These are phyloP conservation scores for Funneliformis caledonium DNA, from an alignment of 371 early-diverging fungal species.

Conservation along the genomic window DNA sequence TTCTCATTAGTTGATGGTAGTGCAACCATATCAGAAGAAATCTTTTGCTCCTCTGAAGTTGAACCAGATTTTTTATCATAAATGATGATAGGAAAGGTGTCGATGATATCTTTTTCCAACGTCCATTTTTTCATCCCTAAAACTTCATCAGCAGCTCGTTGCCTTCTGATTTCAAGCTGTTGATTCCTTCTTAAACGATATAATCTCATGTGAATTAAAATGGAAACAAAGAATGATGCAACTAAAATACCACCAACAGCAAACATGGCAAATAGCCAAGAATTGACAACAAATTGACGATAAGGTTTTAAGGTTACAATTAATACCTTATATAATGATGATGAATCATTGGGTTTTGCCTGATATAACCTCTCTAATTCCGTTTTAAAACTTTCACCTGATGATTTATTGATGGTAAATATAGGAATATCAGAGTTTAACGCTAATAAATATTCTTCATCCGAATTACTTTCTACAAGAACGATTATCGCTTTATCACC, in stretches of 20 bases:
- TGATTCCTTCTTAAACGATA: slow-evolving; percentile 11
- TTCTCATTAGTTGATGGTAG: not conserved
- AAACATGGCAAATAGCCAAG: slow-evolving; percentile 31
- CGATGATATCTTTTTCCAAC: slow-evolving; percentile 1
- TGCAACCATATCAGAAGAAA: not conserved
- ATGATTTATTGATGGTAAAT: not conserved
- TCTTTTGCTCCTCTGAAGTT: not conserved
- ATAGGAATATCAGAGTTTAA: not conserved
- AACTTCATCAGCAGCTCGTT: not conserved
- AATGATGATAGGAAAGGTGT: not conserved
- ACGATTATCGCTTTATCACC: not conserved
- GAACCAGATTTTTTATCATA: not conserved
- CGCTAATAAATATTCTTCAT: not conserved
- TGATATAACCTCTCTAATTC: not conserved
- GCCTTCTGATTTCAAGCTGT: slow-evolving; percentile 12
- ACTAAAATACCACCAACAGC: slow-evolving; percentile 30
- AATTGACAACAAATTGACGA: not conserved
- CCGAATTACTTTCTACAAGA: not conserved
- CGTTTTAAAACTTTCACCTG: not conserved
- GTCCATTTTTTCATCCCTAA: slow-evolving; percentile 32
- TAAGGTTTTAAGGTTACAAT: not conserved
- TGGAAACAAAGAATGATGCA: slow-evolving; percentile 10
- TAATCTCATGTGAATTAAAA: slow-evolving; percentile 23
- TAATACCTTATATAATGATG: not conserved
- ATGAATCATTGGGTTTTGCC: not conserved